Conservation (phyloP, 106 monocot species). For the Hemerocallis citrina region DNA sequence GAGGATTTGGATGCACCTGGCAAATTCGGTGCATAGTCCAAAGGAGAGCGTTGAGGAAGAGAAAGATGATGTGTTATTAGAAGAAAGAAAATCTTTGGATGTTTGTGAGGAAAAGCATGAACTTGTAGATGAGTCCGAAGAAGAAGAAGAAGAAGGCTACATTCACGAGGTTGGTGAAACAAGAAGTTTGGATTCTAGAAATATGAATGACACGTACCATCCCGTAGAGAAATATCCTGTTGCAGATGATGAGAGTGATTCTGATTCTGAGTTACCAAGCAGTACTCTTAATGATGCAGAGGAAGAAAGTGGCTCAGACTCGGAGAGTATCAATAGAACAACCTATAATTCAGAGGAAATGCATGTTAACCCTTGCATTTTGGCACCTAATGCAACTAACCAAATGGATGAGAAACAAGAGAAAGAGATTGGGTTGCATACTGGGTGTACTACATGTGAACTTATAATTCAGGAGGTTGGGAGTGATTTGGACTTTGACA, state of each 20-base stretch:
- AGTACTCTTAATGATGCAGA: slow-evolving; percentile 18
- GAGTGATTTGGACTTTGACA: background rate
- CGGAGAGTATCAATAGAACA: background rate
- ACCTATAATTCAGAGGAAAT: background rate
- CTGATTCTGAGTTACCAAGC: slow-evolving; percentile 7
- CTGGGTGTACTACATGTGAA: too few relatives aligned
- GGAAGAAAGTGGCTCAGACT: background rate
- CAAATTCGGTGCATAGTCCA: slow-evolving; percentile 11
- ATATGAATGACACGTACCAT: background rate
- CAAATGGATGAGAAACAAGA: too few relatives aligned
- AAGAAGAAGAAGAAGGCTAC: background rate
- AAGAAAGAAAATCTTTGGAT: slow-evolving; percentile 2
- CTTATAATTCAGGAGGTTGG: too few relatives aligned
- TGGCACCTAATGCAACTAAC: too few relatives aligned
- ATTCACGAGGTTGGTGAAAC: background rate
- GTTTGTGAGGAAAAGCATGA: background rate
- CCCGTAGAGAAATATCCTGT: background rate
- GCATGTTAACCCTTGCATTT: too few relatives aligned
- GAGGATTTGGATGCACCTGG: slow-evolving; percentile 3
- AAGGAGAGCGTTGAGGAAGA: slow-evolving; percentile 5
- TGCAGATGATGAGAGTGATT: background rate
- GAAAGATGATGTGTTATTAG: slow-evolving; percentile 7
- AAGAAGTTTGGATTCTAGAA: background rate
- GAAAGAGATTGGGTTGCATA: too few relatives aligned
- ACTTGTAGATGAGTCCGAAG: background rate